These are phyloP conservation scores for Xerophyta viscosa DNA, from an alignment of 106 monocot species.

Conservation along the genomic window DNA sequence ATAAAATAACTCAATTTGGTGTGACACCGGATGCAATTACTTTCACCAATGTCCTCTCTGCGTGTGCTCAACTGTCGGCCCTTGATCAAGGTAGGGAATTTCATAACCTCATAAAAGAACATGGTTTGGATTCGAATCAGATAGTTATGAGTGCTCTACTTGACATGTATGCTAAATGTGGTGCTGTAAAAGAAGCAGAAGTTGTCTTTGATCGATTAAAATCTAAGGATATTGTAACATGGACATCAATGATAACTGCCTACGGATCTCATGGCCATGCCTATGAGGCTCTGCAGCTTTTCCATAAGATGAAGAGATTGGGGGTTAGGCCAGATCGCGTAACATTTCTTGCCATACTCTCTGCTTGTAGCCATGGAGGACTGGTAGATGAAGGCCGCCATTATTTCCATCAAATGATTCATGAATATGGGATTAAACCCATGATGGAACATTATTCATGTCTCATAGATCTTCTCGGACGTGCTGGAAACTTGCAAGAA, in stretches of 20 bases:
- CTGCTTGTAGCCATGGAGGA: constrained; percentile 69
- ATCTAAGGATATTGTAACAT: constrained; percentile 44
- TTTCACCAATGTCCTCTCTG: constrained; percentile 45
- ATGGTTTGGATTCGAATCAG: constrained; percentile 35
- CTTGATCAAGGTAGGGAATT: constrained; percentile 59
- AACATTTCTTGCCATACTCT: constrained; percentile 55
- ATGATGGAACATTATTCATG: constrained; percentile 61
- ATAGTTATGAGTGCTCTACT: constrained; percentile 60
- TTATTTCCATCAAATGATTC: constrained; percentile 44
- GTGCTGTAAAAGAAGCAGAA: constrained; percentile 46
- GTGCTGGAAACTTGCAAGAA: constrained; percentile 51
- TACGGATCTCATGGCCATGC: constrained; percentile 63
- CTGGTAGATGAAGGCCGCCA: constrained; percentile 54
- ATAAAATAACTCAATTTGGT: constrained; percentile 27
- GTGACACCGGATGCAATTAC: constrained; percentile 43
- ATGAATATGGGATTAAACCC: constrained; percentile 40
- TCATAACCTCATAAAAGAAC: constrained; percentile 26
- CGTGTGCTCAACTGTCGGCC: constrained; percentile 63
- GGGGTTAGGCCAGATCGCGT: constrained; percentile 38
- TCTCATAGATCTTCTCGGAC: constrained; percentile 66
- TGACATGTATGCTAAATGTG: constrained; percentile 87
- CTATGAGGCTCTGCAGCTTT: constrained; percentile 43
- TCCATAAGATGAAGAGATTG: constrained; percentile 33
- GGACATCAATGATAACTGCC: constrained; percentile 75
- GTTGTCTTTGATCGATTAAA: constrained; percentile 40